Conservation (phyloP, 768 basidiomycete species). For the Pholiota microspora region DNA sequence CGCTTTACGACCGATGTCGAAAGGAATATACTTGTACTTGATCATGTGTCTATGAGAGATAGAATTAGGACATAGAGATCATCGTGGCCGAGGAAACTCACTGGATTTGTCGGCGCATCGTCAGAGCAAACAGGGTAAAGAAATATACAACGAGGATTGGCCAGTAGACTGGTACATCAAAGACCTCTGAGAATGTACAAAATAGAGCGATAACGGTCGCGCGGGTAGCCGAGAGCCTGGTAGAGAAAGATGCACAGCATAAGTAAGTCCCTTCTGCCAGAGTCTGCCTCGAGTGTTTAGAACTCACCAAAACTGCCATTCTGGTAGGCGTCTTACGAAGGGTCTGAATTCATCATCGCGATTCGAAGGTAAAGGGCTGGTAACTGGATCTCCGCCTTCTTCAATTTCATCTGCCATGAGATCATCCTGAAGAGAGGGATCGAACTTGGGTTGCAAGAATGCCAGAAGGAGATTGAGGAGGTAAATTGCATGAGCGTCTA, state of each 20-base stretch:
- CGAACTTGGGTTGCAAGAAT: constrained; percentile 97
- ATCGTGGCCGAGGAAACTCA: constrained; percentile 40
- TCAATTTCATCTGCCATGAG: constrained; percentile 93
- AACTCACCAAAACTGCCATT: constrained; percentile 92
- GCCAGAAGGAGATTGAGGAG: constrained; percentile 94
- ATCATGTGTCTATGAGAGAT: constrained; percentile 81
- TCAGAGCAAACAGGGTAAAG: constrained; percentile 89
- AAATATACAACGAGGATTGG: constrained; percentile 98
- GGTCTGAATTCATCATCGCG: constrained; percentile 96
- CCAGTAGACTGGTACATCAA: constrained; percentile 99
- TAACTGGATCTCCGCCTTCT: constrained; percentile 70
- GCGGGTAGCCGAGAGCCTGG: constrained; percentile 87
- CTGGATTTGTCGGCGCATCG: constrained; percentile 97
- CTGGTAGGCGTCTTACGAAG: constrained; percentile 91
- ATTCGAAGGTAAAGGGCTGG: constrained; percentile 61
- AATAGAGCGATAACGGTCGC: constrained; percentile 81
- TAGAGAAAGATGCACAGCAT: background rate
- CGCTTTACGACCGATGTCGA: constrained; percentile 92
- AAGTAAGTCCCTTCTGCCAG: background rate
- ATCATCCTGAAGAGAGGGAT: constrained; percentile 93
- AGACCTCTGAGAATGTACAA: constrained; percentile 79
- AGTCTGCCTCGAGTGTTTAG: background rate
- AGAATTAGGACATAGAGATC: constrained; percentile 4
- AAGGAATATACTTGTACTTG: constrained; percentile 96
- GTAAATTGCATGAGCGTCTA: constrained; percentile 93